Conservation (phyloP, 1,284 basidiomycete genomes). For the Tranzscheliella williamsii region DNA sequence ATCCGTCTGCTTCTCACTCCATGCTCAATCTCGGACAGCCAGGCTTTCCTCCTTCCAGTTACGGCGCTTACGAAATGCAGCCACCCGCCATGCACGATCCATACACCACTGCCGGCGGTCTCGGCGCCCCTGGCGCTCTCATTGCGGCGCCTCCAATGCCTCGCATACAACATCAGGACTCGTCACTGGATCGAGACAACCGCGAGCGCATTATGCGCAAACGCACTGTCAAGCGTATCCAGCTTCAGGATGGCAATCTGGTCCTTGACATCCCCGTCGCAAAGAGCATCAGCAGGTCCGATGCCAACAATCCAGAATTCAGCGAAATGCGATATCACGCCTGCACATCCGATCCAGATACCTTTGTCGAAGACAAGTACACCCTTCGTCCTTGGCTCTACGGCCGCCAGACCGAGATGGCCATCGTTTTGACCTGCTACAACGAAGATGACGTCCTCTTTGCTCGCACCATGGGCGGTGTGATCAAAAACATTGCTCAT, state of each 20-base stretch:
- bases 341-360: constrained; percentile 69
- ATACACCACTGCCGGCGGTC: constrained; percentile 6
- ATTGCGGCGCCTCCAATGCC: constrained; percentile 29
- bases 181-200: constrained; percentile 18
- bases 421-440: constrained; percentile 78
- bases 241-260: constrained; percentile 60
- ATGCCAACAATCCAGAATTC: constrained; percentile 78
- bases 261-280: constrained; percentile 60
- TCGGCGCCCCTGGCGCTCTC: constrained; percentile 24
- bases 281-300: constrained; percentile 60
- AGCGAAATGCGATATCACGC: constrained; percentile 68
- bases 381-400: constrained; percentile 82
- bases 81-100: constrained; percentile 15
- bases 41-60: constrained; percentile 14
- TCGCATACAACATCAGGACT: constrained; percentile 12
- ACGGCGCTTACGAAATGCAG: constrained; percentile 13
- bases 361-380: constrained; percentile 81
- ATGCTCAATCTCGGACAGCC: constrained; percentile 26
- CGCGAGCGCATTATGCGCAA: constrained; percentile 47
- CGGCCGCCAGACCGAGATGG: constrained; percentile 79
- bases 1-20: constrained; percentile 20
- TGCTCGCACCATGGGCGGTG: constrained; percentile 89
- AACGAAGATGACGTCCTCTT: constrained; percentile 93
- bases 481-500: constrained; percentile 70
- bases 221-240: constrained; percentile 61